Conservation (phyloP, 176 grass and related monocot genomes). For the Eleusine indica region DNA sequence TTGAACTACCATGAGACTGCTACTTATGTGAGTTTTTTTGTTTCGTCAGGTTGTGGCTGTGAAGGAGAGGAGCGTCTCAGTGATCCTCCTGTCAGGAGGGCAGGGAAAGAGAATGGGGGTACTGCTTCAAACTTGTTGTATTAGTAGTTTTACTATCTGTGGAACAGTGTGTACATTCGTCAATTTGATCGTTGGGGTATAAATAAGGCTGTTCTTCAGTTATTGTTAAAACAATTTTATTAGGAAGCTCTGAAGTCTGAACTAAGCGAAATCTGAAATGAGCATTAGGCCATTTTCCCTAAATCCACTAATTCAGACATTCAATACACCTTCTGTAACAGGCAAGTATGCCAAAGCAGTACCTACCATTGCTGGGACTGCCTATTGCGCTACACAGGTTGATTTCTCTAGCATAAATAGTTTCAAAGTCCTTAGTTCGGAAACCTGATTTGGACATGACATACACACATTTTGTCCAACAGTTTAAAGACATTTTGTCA, state of each 20-base stretch:
- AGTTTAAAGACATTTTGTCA: constrained; percentile 84
- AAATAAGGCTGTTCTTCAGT: neutral
- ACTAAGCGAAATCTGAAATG: neutral
- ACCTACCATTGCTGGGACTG: constrained; percentile 74
- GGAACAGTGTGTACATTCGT: neutral
- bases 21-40: constrained; percentile 19
- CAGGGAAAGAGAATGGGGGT: constrained; percentile 93
- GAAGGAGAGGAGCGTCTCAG: constrained; percentile 61
- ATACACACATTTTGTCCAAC: constrained; percentile 28
- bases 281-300: constrained; percentile 17
- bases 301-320: neutral
- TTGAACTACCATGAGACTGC: neutral
- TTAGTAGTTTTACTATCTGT: neutral
- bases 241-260: neutral
- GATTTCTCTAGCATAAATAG: neutral
- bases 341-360: constrained; percentile 98
- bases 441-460: constrained; percentile 17
- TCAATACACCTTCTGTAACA: constrained; percentile 37
- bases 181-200: neutral
- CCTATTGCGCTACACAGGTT: constrained; percentile 97
- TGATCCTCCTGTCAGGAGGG: constrained; percentile 87
- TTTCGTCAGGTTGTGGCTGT: constrained; percentile 52
- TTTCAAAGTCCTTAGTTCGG: neutral
- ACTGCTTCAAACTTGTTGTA: constrained; percentile 19
- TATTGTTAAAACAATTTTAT: neutral